Base-by-base conservation (phyloP, 768 basidiomycete species). In the Gloeopeniophorella convolvens region DNA sequence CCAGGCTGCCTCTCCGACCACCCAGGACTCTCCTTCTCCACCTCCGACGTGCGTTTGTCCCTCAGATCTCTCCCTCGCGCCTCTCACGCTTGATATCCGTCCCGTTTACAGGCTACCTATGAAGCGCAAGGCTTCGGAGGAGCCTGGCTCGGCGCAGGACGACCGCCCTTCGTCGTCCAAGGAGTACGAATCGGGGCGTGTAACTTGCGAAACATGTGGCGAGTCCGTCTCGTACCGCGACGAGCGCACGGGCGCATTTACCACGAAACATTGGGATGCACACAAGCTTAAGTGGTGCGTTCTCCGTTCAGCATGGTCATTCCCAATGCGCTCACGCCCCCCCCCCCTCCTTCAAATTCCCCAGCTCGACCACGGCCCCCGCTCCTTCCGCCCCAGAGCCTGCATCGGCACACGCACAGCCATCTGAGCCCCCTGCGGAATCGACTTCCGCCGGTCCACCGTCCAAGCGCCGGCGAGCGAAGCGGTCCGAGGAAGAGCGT, bases 401-500 rank as follows among this genome's bases (percentile, higher is more conserved):
- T 7, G 18, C 30, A 1, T 16, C 41, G 12, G 13, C 47, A 4
- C 41, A 36, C 33, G 12, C 43, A 24, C 36, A 36, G 1, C 30
- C 50, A 10, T 16, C 42, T 3, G 37, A 26, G 7, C 27, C 34
- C 26, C 33, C 51, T 5, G n/a, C 50, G 0, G 54, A 53, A 26
- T 7, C 31, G 21, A 18, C 23, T 23, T 37, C 42, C 26, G 23
- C 37, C 3, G 59, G 31, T 33, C 60, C 60, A 26, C 60, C 58
- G 2, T 51, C 59, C 12, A 85, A 86, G 60, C 79, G 83, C 16
- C 77, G 85, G 4, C 75, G 85, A 27, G 82, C 85, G 0, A 88
- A 88, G 60, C 76, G 85, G 31, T 82, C 84, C 0, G 86, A 89
- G 54, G 83, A 85, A 32, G 84, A 86, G 51, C 80, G 84, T 16